phyloP scores from a whole-genome alignment of 2,329 filamentous ascomycete genomes.

The Colletotrichum neosansevieriae region DNA sequence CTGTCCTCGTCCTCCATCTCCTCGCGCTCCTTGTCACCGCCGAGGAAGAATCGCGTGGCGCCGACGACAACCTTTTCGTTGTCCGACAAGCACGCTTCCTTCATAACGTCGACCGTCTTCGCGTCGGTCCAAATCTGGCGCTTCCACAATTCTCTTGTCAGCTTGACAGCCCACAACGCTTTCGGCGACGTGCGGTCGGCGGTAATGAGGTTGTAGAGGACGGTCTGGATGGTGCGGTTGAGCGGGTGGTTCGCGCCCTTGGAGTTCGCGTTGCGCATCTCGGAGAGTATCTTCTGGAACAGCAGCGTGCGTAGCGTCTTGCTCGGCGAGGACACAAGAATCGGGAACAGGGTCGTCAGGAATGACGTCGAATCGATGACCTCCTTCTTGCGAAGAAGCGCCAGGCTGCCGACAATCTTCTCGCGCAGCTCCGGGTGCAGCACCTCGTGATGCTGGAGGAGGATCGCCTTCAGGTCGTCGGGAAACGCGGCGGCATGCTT shows the following conservation, averaged over 20 bases:
- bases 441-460: conserved; percentile 84
- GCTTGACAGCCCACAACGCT: conserved; percentile 94
- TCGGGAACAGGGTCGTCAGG: conserved; percentile 92
- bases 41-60: conserved; percentile 93
- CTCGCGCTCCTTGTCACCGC: conserved; percentile 95
- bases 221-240: conserved; percentile 92
- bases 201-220: conserved; percentile 90
- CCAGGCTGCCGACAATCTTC: conserved; percentile 92
- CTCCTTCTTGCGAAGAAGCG: conserved; percentile 90
- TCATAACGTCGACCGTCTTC: conserved; percentile 98
- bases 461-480: conserved; percentile 82
- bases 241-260: conserved; percentile 92
- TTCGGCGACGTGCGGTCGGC: conserved; percentile 87
- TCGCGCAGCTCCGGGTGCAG: conserved; percentile 89
- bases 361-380: conserved; percentile 87
- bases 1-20: conserved; percentile 91
- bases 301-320: conserved; percentile 88
- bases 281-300: conserved; percentile 90
- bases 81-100: conserved; percentile 87
- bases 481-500: conserved; percentile 82
- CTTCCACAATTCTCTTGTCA: conserved; percentile 96
- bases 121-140: conserved; percentile 95
- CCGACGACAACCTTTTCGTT: conserved; percentile 93
- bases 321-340: conserved; percentile 90
- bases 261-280: conserved; percentile 87